These are phyloP conservation scores for Apiospora arundinis DNA, from an alignment of 2,329 filamentous ascomycete genomes.

Conservation along the genomic window DNA sequence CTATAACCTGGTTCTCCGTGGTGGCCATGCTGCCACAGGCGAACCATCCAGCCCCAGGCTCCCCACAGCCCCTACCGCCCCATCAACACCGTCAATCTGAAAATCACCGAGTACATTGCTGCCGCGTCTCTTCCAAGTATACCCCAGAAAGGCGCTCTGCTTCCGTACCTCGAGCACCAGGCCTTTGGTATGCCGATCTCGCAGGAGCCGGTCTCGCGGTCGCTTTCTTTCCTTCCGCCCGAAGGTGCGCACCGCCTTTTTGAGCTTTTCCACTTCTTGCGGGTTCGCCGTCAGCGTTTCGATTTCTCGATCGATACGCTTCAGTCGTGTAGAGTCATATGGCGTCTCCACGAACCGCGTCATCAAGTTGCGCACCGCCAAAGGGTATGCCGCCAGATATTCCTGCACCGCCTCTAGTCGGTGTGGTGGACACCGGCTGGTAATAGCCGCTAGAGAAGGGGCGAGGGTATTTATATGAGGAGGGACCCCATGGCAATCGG, in stretches of 20 bases:
- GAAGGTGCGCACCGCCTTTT: slow-evolving; percentile 57
- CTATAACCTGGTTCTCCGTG: background rate
- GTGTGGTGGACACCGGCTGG: slow-evolving; percentile 32
- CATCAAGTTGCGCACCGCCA: slow-evolving; percentile 50
- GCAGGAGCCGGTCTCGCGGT: slow-evolving; percentile 82
- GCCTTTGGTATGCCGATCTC: slow-evolving; percentile 71
- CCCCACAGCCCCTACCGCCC: slow-evolving; percentile 21
- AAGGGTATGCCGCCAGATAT: slow-evolving; percentile 47
- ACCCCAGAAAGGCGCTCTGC: slow-evolving; percentile 84
- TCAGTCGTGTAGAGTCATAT: slow-evolving; percentile 55
- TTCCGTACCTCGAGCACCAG: slow-evolving; percentile 82
- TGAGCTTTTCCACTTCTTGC: slow-evolving; percentile 46
- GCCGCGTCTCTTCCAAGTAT: slow-evolving; percentile 72
- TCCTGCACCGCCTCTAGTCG: slow-evolving; percentile 38
- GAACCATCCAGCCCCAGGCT: slow-evolving; percentile 7
- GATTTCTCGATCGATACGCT: slow-evolving; percentile 56
- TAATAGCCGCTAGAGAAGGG: background rate
- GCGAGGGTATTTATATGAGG: slow-evolving; percentile 20
- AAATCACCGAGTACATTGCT: slow-evolving; percentile 16
- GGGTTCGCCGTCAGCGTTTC: slow-evolving; percentile 45
- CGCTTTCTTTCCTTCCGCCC: slow-evolving; percentile 75
- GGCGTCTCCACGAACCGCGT: slow-evolving; percentile 53
- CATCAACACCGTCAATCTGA: background rate
- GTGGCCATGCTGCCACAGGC: background rate
- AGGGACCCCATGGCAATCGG: slow-evolving; percentile 28